A percentile compares a stretch with the other conserved stretches of the same genome.
Evolutionary conservation across 345 rosid species (phyloP).

Genomic region (Hibiscus trionum): DNA sequence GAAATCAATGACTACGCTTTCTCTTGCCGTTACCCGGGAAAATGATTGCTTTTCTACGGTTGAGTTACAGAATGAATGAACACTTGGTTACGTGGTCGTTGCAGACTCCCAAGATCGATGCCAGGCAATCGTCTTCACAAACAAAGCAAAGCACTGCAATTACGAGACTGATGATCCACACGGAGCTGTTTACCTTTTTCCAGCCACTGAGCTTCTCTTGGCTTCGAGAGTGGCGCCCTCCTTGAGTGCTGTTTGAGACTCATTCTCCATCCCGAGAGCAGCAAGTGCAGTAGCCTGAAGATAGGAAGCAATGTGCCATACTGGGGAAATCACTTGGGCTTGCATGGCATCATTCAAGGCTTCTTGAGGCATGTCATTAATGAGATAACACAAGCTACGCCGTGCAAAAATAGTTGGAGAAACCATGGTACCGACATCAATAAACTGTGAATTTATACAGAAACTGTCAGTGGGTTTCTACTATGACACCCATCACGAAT

Average conservation of each 20-base stretch:
- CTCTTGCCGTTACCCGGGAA: background rate
- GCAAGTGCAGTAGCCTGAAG: constrained; percentile 65
- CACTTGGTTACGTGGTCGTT: background rate
- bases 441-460: constrained; percentile 41
- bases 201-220: constrained; percentile 27
- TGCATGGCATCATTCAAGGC: constrained; percentile 65
- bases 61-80: constrained; percentile 1
- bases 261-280: constrained; percentile 54
- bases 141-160: background rate
- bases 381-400: constrained; percentile 63
- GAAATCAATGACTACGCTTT: no score
- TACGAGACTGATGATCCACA: background rate
- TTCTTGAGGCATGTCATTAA: constrained; percentile 64
- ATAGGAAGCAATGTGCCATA: constrained; percentile 78
- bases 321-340: constrained; percentile 64
- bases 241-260: constrained; percentile 56
- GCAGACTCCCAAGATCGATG: constrained; percentile 12
- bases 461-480: constrained; percentile 5
- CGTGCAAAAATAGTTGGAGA: constrained; percentile 70
- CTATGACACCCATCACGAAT: background rate
- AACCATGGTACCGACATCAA: constrained; percentile 60
- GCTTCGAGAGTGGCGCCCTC: constrained; percentile 68
- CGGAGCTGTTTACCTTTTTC: constrained; percentile 13
- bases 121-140: background rate
- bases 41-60: constrained; percentile 5